phyloP scores from a whole-genome alignment of 1,139 yeast species.

The Torulaspora globosa region DNA sequence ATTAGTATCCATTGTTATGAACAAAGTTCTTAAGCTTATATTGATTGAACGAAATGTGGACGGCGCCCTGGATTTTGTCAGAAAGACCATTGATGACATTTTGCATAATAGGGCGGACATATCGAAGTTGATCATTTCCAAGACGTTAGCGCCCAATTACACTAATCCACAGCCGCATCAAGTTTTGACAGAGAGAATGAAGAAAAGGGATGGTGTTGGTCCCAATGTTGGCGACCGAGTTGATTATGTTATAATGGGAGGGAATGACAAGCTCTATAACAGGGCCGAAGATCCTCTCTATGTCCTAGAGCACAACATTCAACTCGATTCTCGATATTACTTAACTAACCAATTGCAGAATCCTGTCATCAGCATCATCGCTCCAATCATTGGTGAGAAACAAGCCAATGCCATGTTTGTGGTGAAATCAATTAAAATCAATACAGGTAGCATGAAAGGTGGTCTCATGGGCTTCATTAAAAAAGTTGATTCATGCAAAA shows the following conservation, averaged over 20 bases:
- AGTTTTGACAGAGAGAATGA: constrained; percentile 93
- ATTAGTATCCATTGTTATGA: constrained; percentile 88
- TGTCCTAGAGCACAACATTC: constrained; percentile 85
- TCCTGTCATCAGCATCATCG: constrained; percentile 89
- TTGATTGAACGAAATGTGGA: constrained; percentile 86
- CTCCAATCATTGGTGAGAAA: constrained; percentile 87
- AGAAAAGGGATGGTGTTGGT: constrained; percentile 94
- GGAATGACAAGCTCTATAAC: constrained; percentile 86
- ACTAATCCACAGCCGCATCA: constrained; percentile 97
- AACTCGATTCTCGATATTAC: constrained; percentile 92
- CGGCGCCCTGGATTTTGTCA: constrained; percentile 81
- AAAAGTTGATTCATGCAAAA: constrained; percentile 82
- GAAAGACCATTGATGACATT: constrained; percentile 82
- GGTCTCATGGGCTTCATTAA: constrained; percentile 90
- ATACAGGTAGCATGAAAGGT: constrained; percentile 56
- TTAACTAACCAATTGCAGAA: constrained; percentile 89
- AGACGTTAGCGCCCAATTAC: constrained; percentile 87
- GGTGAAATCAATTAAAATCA: constrained; percentile 46
- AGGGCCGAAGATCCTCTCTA: constrained; percentile 95
- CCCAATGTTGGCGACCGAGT: constrained; percentile 98
- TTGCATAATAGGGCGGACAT: constrained; percentile 88
- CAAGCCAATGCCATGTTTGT: constrained; percentile 72
- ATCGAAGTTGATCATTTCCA: constrained; percentile 90
- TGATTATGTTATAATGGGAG: constrained; percentile 89
- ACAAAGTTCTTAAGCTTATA: constrained; percentile 80